Conservation (phyloP, 1,139 yeast species). For the Pichia sp. region DNA sequence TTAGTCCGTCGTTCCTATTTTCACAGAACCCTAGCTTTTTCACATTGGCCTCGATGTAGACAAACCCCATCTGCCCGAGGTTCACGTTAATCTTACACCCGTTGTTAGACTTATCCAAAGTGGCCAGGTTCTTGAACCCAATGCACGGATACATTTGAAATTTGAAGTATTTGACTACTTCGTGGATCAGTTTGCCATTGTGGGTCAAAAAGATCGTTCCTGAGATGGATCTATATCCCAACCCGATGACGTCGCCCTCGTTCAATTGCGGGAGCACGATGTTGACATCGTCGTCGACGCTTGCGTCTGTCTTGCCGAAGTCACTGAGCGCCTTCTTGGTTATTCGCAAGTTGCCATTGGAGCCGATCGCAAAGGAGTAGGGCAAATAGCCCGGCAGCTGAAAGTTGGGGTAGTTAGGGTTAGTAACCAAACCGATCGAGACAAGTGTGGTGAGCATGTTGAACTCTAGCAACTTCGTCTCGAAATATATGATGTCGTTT, state of each 20-base stretch:
- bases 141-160: conserved; percentile 83
- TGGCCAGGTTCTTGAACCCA: conserved; percentile 52
- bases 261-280: conserved; percentile 68
- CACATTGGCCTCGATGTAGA: conserved; percentile 92
- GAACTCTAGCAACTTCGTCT: conserved; percentile 59
- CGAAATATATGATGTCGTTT: conserved; percentile 67
- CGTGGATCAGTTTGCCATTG: conserved; percentile 84
- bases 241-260: conserved; percentile 89
- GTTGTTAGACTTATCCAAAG: conserved; percentile 41
- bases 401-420: conserved; percentile 79
- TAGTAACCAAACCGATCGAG: conserved; percentile 77
- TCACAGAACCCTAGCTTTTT: conserved; percentile 88
- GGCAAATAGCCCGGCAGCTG: conserved; percentile 82
- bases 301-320: neutral
- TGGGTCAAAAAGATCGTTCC: conserved; percentile 88
- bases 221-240: conserved; percentile 75
- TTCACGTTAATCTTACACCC: conserved; percentile 71
- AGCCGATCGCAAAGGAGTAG: conserved; percentile 83
- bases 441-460: conserved; percentile 44
- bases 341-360: conserved; percentile 75
- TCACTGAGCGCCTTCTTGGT: conserved; percentile 34
- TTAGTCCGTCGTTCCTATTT: conserved; percentile 58
- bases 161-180: conserved; percentile 73
- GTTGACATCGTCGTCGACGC: conserved; percentile 58
- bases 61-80: conserved; percentile 88